Base-by-base conservation (phyloP, 345 rosid species). In the Durio zibethinus region DNA sequence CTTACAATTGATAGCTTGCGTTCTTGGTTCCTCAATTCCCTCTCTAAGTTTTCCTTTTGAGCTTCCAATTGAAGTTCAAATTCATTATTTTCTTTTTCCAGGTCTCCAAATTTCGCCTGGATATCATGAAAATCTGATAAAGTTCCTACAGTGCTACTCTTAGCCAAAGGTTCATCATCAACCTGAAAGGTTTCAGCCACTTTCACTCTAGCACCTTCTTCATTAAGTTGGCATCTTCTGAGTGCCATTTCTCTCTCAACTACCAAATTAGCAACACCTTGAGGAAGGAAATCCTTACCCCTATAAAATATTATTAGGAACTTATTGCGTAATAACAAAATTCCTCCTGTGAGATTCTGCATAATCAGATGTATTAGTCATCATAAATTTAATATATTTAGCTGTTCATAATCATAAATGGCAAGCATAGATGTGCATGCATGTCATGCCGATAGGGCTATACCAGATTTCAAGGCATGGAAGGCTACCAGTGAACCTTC, bases 301-400 rank as follows among this genome's bases (percentile, higher is more conserved):
- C 98, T 86, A 77, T 77, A 90, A 33, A 93, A 89, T 86, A 93
- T 86, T 77, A 93, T 86, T 79, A 83, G 83, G 78, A 85, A 92
- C 85, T 86, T 92, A 78, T 93, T 88, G 16, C 98, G 90, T 42
- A 92, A 88, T 63, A 93, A 79, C 83, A 93, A 67, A 81, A 88
- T 83, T 74, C 97, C 98, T 78, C 98, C 97, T 11, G 97, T 93
- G 74, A 92, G 97, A 80, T 53, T 4, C 98, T 92, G 94, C 79
- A 78, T 10, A 11, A 57, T 43, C 59, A 64, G 21, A 74, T 50
- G 78, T 53, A 72, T 36, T 36, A 36, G 59, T 50, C 52, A 69
- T 33, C 2, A 59, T 50, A 56, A 57, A 48, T 27, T 61, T 78
- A 64, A 10, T n/a, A 7, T 5, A n/a, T 27, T 33, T 25, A 20